phyloP scores from a whole-genome alignment of 306 rosid genomes.

The Erythrophleum fordii region DNA sequence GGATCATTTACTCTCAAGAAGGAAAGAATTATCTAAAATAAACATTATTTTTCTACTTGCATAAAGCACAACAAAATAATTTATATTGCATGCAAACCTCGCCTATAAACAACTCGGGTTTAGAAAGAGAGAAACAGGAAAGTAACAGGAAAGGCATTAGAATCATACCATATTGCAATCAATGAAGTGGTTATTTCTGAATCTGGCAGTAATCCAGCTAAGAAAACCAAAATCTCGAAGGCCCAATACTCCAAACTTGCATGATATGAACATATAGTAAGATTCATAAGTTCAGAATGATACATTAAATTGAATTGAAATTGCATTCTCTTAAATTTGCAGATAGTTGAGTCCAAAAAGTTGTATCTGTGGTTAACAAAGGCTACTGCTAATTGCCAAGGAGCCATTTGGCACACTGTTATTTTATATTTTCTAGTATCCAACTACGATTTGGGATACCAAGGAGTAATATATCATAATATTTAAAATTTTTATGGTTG shows the following conservation, averaged over 20 bases:
- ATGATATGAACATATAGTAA: constrained; percentile 30
- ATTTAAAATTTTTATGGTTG: too few species aligned
- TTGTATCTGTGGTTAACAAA: not conserved
- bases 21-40: too few species aligned
- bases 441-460: too few species aligned
- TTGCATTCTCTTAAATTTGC: not conserved
- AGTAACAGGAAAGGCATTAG: constrained; percentile 16
- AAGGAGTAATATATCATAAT: too few species aligned
- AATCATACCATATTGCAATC: constrained; percentile 79
- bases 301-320: not conserved
- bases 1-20: too few species aligned
- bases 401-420: too few species aligned
- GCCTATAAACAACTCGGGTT: too few species aligned
- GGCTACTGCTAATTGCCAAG: not conserved
- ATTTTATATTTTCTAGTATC: too few species aligned
- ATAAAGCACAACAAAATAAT: too few species aligned
- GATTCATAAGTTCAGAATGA: constrained; percentile 22
- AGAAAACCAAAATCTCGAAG: constrained; percentile 78
- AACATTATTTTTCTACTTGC: too few species aligned
- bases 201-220: constrained; percentile 79
- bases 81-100: too few species aligned
- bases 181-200: constrained; percentile 69
- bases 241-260: constrained; percentile 94
- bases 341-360: not conserved
- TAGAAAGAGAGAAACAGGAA: not conserved